Base-by-base conservation (phyloP, 495 filamentous ascomycete genomes). In the Penicilliopsis zonata region DNA sequence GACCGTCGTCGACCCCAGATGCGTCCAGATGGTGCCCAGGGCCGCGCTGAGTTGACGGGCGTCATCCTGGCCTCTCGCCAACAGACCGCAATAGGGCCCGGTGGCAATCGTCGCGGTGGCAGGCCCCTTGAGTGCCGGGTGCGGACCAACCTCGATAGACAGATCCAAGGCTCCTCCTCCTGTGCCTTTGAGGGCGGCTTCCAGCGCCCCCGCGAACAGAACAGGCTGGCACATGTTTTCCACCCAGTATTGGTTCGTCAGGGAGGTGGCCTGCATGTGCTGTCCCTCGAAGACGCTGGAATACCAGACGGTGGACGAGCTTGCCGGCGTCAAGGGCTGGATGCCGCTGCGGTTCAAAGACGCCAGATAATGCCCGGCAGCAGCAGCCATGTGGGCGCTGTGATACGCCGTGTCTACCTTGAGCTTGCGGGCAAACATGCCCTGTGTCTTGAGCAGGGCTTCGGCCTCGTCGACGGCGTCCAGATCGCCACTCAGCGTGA, bases 391-490 rank as follows among this genome's bases (percentile, higher is more conserved):
- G 14, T 66, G 58, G 4, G 43, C 47, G 7, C 56, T 59, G 33
- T 70, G 77, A 36, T 82, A 82, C 0, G 76, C 76, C 1, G 57
- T 65, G 19, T 68, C 57, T 4, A 74, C 59, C 9, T 40, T 35
- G 1, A 78, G 43, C 14, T 53, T 44, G 2, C 62, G 43, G 0
- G 55, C 51, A 28, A 72, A 73, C 12, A 52, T 49, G 2, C 41
- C 34, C 10, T 60, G 34, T 3, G 35, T 37, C 0, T 47, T 37
- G 0, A 75, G 31, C 2, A 43, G 24, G 0, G 36, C 31, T 15
- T 57, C 37, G 4, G 61, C 46, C 2, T 50, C 21, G 1, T 61
- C 31, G 7, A 78, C 47, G 0, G 39, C 38, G 3, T 48, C 50
- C 9, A 42, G 39, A 25, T 54, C 47, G 26, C 66, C 65, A 3